Evolutionary conservation across 495 filamentous ascomycete species (phyloP), one percentile per base, ranked within the genome.

Genomic region (Hamigera avellanea): DNA sequence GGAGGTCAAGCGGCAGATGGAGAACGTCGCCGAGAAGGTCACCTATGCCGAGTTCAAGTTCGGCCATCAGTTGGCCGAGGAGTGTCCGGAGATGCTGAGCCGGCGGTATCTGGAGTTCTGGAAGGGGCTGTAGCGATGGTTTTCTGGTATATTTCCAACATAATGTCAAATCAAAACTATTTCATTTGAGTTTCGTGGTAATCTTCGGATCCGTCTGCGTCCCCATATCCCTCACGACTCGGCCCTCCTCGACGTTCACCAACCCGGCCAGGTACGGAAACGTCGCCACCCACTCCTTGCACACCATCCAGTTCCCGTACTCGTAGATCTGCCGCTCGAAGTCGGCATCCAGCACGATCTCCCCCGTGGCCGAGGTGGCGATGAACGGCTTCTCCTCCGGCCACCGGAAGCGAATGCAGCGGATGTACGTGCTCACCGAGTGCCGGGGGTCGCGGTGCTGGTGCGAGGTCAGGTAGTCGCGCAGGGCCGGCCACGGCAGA

Each of bases 401-500:
- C 28, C 28, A 30, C 28, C 28, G 28, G 28, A 30, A 30, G 5
- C 28, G 28, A 5, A 30, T 4, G 14, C 6, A 30, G 28, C 28
- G 28, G 28, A 30, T 30, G 28, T 30, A 30, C 28, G 14, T 5
- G 14, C n/a, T 13, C 9, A 13, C 28, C 14, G 28, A 30, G n/a
- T 30, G 28, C n/a, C 28, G 6, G 6, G 9, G 5, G 14, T 30
- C 28, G 12, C 14, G 6, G 28, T 30, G 12, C n/a, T 30, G 28
- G 28, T 30, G 28, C 5, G 28, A n/a, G 6, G 28, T 48, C 13
- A 56, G 26, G 26, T 50, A 53, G 31, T 56, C 52, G 12, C 52
- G 49, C 13, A 56, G 27, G 14, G 17, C 41, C 14, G 52, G 46
- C 13, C 45, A 45, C 9, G 52, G 52, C 37, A 56, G 39, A 14